Conservation (phyloP, 129 eudicot species). For the Helianthus tuberosus region DNA sequence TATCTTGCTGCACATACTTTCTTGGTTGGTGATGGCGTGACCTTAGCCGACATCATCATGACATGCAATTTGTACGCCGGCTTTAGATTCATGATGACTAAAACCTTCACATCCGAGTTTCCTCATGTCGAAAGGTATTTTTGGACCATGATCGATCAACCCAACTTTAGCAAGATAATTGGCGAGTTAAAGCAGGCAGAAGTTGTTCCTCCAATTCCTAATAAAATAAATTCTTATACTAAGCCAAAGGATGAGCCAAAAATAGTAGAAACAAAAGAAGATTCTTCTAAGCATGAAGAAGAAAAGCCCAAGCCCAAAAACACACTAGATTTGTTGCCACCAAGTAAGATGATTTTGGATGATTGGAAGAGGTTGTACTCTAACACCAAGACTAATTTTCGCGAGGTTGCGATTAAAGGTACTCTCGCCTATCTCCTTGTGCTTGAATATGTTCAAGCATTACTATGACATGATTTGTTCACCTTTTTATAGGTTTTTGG, state of each 20-base stretch:
- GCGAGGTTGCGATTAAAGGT: too few species aligned
- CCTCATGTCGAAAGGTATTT: slow-evolving; percentile 96
- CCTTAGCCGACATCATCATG: slow-evolving; percentile 71
- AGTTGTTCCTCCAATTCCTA: slow-evolving; percentile 53
- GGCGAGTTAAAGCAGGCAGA: slow-evolving; percentile 67
- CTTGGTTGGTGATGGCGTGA: slow-evolving; percentile 63
- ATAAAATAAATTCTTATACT: slow-evolving; percentile 37
- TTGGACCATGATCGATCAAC: slow-evolving; percentile 89
- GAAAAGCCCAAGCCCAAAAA: slow-evolving; percentile 83
- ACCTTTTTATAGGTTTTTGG: slow-evolving; percentile 35
- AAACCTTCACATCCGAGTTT: slow-evolving; percentile 76
- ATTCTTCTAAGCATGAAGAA: slow-evolving; percentile 1
- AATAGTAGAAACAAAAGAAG: slow-evolving; percentile 34
- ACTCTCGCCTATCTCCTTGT: too few species aligned
- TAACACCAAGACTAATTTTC: too few species aligned
- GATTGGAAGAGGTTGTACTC: slow-evolving; percentile 20
- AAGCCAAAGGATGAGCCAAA: slow-evolving; percentile 60
- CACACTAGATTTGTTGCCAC: slow-evolving; percentile 79
- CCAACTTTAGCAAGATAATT: slow-evolving; percentile 58
- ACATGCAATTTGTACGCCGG: slow-evolving; percentile 63
- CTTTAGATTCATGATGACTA: slow-evolving; percentile 50
- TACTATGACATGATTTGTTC: too few species aligned
- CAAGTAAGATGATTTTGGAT: slow-evolving; percentile 76
- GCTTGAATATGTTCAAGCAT: too few species aligned
- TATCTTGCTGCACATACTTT: slow-evolving; percentile 57